Percentiles rank a stretch among this genome's conserved stretches.
phyloP scores from a whole-genome alignment of 768 basidiomycete genomes.

The Harrya chromipes region DNA sequence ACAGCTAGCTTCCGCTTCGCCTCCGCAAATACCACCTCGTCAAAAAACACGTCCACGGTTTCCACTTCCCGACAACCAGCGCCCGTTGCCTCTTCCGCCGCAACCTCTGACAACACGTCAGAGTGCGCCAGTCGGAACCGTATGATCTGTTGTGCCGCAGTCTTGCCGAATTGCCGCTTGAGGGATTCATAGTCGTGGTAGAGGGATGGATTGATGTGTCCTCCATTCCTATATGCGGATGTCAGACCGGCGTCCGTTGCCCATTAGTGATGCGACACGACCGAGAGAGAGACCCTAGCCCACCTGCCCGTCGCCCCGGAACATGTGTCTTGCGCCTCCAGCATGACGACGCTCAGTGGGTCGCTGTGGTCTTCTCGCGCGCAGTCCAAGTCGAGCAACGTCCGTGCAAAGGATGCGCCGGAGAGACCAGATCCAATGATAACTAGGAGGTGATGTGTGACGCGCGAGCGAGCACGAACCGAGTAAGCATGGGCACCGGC shows the following conservation, averaged over 20 bases:
- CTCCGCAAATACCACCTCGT: slow-evolving; percentile 29
- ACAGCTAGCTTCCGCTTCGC: slow-evolving; percentile 42
- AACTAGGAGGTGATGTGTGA: slow-evolving; percentile 24
- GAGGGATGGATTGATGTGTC: slow-evolving; percentile 48
- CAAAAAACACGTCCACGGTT: slow-evolving; percentile 35
- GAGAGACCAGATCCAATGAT: slow-evolving; percentile 58
- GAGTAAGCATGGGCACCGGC: background rate
- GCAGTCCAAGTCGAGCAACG: slow-evolving; percentile 32
- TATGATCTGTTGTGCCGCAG: slow-evolving; percentile 38
- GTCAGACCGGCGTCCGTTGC: background rate
- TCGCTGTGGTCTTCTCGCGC: slow-evolving; percentile 13
- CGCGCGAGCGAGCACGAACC: background rate
- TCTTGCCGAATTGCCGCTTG: slow-evolving; percentile 36
- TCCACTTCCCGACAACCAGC: slow-evolving; percentile 32
- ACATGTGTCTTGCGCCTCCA: slow-evolving; percentile 61
- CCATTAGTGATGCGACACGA: background rate
- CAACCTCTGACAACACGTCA: slow-evolving; percentile 29
- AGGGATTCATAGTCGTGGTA: slow-evolving; percentile 44
- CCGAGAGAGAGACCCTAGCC: slow-evolving; percentile 8
- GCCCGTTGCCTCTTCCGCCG: slow-evolving; percentile 26
- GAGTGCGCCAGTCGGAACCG: slow-evolving; percentile 41
- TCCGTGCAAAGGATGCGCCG: slow-evolving; percentile 41
- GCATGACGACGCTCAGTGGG: slow-evolving; percentile 42
- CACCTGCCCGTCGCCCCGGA: slow-evolving; percentile 53
- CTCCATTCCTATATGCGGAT: slow-evolving; percentile 40